Percentiles rank a stretch among this genome's conserved stretches.
phyloP scores from a whole-genome alignment of 2,329 filamentous ascomycete genomes.

The Xylariales sp. region DNA sequence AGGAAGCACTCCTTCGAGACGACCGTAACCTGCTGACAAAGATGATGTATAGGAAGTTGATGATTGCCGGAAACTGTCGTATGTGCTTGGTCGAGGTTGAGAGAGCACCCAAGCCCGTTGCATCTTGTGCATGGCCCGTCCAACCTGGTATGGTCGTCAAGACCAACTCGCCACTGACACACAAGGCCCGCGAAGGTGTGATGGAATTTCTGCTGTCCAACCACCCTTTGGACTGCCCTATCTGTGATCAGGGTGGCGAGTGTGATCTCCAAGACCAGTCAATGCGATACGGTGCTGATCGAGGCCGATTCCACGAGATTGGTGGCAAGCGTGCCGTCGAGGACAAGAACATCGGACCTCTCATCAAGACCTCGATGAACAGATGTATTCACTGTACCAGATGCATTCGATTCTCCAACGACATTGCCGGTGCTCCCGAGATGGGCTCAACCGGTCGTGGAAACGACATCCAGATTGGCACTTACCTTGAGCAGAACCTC shows the following conservation, averaged over 20 bases:
- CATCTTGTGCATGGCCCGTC: slow-evolving; percentile 97
- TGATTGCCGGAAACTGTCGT: slow-evolving; percentile 99
- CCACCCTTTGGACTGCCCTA: slow-evolving; percentile 91
- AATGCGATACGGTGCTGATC: slow-evolving; percentile 95
- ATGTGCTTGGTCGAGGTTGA: slow-evolving; percentile 99
- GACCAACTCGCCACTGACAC: slow-evolving; percentile 91
- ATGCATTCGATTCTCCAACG: slow-evolving; percentile 96
- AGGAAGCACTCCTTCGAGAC: slow-evolving; percentile 11
- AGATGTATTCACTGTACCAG: slow-evolving; percentile 98
- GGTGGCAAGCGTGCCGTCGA: slow-evolving; percentile 95
- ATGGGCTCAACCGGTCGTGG: slow-evolving; percentile 91
- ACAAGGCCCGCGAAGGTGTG: slow-evolving; percentile 97
- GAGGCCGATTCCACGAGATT: slow-evolving; percentile 94
- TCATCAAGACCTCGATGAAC: slow-evolving; percentile 99
- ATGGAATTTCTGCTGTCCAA: slow-evolving; percentile 99
- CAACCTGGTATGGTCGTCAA: slow-evolving; percentile 99
- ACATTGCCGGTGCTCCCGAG: slow-evolving; percentile 92
- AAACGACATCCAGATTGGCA: slow-evolving; percentile 97
- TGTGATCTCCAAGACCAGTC: slow-evolving; percentile 99
- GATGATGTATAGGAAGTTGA: slow-evolving; percentile 75
- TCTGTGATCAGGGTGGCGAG: slow-evolving; percentile 98
- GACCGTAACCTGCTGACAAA: slow-evolving; percentile 33
- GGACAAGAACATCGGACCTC: slow-evolving; percentile 97
- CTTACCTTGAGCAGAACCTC: slow-evolving; percentile 90
- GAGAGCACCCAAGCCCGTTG: slow-evolving; percentile 91